Base-by-base conservation (phyloP, 2,329 filamentous ascomycete genomes). In the Ophiostoma pallidulum region DNA sequence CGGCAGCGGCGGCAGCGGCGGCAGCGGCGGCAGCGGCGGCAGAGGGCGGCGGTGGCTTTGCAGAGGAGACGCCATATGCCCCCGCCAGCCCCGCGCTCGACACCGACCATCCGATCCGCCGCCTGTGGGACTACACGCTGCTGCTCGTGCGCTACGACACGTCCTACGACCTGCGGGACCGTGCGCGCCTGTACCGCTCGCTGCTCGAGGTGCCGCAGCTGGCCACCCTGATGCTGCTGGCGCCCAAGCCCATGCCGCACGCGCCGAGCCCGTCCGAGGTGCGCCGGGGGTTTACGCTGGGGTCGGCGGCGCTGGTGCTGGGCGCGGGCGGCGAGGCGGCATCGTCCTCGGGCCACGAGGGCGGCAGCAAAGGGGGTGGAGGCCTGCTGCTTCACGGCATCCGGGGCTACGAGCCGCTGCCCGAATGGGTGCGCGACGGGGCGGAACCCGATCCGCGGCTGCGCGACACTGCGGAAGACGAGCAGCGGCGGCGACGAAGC, bases 111-210 rank as follows among this genome's bases (percentile, higher is more conserved):
- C 78, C 84, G 0, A 82, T 94, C 45, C 77, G 80, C 26, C 73
- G 81, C 3, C 71, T 98, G 2, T 98, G 89, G 82, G 78, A 84
- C 26, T 94, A 98, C 58, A 78, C 86, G 19, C 73, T 94, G 24
- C 75, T 91, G 1, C 77, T 98, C 1, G 86, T 86, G 28, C 81
- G 92, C 51, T 98, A 97, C 64, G 92, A 97, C 58, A 87, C 83
- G 0, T 96, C 90, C 1, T 98, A 94, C 64, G 90, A 97, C 60
- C 78, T 98, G 3, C 87, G 92, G 54, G 92, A 97, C 62, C 84
- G 92, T 20, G 82, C 90, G 2, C 81, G 92, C 28, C 77, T 96
- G 52, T 97, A 94, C 68, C 88, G 86, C 54, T 77, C 89, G 1
- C 78, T 98, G 1, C 77, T 98, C 2, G 75, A 80, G 4, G 80